Percentiles rank a stretch among this genome's conserved stretches.
Conservation (phyloP, 2,329 filamentous ascomycete genomes). For the Ceratocystis cacaofunesta region DNA sequence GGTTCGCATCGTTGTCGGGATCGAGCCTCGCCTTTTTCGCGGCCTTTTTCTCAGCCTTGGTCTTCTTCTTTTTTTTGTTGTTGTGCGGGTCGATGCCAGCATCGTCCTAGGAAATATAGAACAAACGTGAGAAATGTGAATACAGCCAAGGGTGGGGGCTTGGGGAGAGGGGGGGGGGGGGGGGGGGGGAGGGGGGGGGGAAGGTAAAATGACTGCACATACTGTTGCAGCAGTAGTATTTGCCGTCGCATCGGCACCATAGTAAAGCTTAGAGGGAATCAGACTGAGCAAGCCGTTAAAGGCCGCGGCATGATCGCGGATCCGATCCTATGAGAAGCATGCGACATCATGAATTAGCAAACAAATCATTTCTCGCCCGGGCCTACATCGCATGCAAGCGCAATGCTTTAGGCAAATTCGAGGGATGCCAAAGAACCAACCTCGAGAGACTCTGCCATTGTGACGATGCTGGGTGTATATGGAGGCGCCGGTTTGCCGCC, state of each 20-base stretch:
- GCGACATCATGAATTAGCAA: conserved; percentile 9
- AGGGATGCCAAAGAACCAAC: conserved; percentile 17
- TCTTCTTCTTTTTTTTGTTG: conserved; percentile 67
- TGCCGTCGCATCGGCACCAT: conserved; percentile 76
- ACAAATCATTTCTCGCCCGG: background rate
- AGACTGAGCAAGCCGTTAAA: conserved; percentile 78
- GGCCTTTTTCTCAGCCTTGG: conserved; percentile 70
- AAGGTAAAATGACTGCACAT: conserved; percentile 35
- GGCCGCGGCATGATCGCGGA: conserved; percentile 50
- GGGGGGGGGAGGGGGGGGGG: background rate
- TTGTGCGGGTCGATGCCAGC: conserved; percentile 40
- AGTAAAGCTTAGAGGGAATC: conserved; percentile 83
- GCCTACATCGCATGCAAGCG: background rate
- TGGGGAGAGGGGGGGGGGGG: conserved; percentile 15
- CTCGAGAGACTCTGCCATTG: conserved; percentile 22
- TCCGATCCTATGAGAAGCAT: conserved; percentile 33
- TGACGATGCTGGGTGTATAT: conserved; percentile 3
- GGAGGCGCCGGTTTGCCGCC: background rate
- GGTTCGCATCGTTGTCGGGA: conserved; percentile 67
- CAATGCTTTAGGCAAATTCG: background rate
- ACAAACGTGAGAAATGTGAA: background rate
- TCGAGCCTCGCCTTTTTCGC: conserved; percentile 82
- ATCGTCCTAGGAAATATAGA: conserved; percentile 50
- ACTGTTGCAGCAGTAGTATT: conserved; percentile 28
- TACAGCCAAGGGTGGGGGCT: conserved; percentile 7